These are phyloP conservation scores for Graphium sp. DNA, from an alignment of 2,329 filamentous ascomycete genomes.

Conservation along the genomic window DNA sequence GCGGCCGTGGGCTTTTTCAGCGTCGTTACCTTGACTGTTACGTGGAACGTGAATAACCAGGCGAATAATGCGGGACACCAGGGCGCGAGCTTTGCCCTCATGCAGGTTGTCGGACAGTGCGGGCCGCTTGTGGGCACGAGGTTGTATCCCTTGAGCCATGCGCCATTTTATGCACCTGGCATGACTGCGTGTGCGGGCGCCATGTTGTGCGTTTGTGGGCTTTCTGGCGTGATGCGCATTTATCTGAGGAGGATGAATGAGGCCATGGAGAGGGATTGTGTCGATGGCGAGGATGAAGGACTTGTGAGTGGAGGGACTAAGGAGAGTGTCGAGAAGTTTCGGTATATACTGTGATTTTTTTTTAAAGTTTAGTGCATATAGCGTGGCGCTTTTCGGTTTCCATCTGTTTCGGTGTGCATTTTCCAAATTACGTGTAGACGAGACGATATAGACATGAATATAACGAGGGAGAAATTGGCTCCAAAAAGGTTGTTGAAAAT, in stretches of 20 bases:
- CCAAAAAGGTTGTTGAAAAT: too few species aligned
- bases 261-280: constrained; percentile 10
- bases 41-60: constrained; percentile 84
- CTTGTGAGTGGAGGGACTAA: constrained; percentile 16
- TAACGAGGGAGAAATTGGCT: too few species aligned
- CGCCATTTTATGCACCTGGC: constrained; percentile 43
- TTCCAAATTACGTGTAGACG: too few species aligned
- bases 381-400: too few species aligned
- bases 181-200: constrained; percentile 46
- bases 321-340: constrained; percentile 14
- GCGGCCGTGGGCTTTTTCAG: constrained; percentile 70
- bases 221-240: constrained; percentile 36
- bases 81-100: constrained; percentile 60
- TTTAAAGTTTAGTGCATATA: too few species aligned
- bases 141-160: constrained; percentile 43
- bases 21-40: constrained; percentile 68
- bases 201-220: constrained; percentile 41
- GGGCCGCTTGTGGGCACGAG: constrained; percentile 56
- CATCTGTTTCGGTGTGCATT: too few species aligned
- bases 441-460: too few species aligned
- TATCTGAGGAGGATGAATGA: constrained; percentile 27
- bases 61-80: constrained; percentile 47
- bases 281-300: constrained; percentile 19
- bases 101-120: constrained; percentile 70
- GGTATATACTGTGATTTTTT: constrained; percentile 27